Evolutionary conservation across 805 yeast genomes (phyloP).

Genomic region (Starmerella floris): DNA sequence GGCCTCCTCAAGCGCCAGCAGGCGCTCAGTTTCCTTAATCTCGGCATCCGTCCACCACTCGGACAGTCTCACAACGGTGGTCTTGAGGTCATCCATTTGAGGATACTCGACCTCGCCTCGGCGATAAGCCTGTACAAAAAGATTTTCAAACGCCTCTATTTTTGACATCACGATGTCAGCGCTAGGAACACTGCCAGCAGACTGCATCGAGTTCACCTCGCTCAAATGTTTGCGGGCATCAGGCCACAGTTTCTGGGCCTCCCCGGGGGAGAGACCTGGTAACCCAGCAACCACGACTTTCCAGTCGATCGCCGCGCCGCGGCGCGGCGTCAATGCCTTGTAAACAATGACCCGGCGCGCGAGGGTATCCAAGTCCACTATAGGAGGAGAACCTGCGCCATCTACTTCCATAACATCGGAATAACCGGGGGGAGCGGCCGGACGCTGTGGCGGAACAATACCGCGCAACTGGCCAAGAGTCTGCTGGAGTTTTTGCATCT

Average conservation of each 20-base stretch:
- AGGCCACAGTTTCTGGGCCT: conserved; percentile 47
- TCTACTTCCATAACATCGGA: neutral
- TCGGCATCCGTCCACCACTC: conserved; percentile 42
- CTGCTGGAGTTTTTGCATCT: neutral
- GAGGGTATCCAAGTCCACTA: conserved; percentile 1
- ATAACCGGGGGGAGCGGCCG: too few species aligned
- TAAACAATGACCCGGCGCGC: conserved; percentile 19
- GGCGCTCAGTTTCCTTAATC: neutral
- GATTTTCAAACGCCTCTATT: conserved; percentile 49
- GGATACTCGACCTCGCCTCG: conserved; percentile 35
- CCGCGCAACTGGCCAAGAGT: neutral
- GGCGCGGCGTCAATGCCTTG: conserved; percentile 56
- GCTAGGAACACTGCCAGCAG: conserved; percentile 31
- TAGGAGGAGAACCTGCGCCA: neutral
- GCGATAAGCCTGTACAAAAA: conserved; percentile 46
- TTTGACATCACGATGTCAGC: conserved; percentile 3
- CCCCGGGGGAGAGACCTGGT: conserved; percentile 21
- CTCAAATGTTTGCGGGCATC: conserved; percentile 32
- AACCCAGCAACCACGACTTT: conserved; percentile 41
- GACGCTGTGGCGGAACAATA: too few species aligned
- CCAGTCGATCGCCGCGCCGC: conserved; percentile 49
- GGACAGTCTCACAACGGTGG: conserved; percentile 41
- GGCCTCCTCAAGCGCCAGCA: neutral
- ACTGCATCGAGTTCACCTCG: conserved; percentile 44
- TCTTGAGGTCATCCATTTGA: conserved; percentile 28